These are phyloP conservation scores for Daedalea quercina DNA, from an alignment of 768 basidiomycete genomes.

Conservation along the genomic window DNA sequence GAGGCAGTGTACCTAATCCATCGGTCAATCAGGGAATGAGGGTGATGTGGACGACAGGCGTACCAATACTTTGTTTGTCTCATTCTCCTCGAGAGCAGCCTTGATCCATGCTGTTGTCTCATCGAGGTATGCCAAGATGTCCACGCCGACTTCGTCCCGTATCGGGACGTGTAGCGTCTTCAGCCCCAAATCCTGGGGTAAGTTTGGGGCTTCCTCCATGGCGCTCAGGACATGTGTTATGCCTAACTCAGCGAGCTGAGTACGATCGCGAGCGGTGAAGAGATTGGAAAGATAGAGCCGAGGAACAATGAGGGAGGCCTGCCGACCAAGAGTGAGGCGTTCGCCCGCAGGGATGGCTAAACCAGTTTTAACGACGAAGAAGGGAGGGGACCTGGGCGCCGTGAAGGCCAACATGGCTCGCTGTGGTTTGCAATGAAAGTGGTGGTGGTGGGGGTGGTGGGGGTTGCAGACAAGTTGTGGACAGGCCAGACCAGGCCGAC, in stretches of 20 bases:
- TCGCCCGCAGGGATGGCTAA: neutral
- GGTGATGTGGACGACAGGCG: conserved; percentile 17
- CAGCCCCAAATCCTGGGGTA: conserved; percentile 35
- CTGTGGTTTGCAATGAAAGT: neutral
- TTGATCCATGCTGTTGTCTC: conserved; percentile 47
- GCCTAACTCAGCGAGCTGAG: conserved; percentile 45
- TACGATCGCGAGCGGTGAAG: conserved; percentile 43
- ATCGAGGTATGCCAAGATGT: conserved; percentile 42
- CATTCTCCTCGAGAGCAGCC: conserved; percentile 37
- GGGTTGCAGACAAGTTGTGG: neutral
- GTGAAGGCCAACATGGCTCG: conserved; percentile 11
- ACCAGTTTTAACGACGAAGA: conserved; percentile 4
- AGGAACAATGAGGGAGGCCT: conserved; percentile 30
- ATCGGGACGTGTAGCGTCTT: conserved; percentile 46
- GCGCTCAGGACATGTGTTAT: conserved; percentile 72
- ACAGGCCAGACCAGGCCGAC: neutral
- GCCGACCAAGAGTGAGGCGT: conserved; percentile 3
- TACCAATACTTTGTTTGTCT: conserved; percentile 43
- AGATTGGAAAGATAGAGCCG: conserved; percentile 61
- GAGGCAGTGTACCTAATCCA: conserved; percentile 63
- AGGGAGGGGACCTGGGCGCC: conserved; percentile 4
- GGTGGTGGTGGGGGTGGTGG: no score
- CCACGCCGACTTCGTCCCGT: conserved; percentile 30
- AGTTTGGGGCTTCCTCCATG: conserved; percentile 41
- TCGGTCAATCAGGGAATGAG: neutral